Percentiles rank a stretch among this genome's conserved stretches.
These are phyloP conservation scores for Erythrophleum ivorense DNA, from an alignment of 331 rosid species.

Conservation along the genomic window DNA sequence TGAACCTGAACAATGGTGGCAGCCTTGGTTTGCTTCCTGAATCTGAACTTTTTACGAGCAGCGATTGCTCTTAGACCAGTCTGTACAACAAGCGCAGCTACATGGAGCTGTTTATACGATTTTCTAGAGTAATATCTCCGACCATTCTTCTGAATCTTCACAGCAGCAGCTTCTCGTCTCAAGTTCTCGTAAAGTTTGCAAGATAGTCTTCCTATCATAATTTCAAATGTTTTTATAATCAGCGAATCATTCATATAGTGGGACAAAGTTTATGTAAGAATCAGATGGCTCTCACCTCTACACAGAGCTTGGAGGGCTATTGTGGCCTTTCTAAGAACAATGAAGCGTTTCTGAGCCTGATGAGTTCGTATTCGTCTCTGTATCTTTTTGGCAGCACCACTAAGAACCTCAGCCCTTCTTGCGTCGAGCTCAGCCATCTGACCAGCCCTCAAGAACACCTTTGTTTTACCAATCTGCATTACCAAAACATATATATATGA, in stretches of 20 bases:
- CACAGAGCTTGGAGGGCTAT: constrained; percentile 68
- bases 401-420: constrained; percentile 74
- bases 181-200: constrained; percentile 62
- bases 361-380: constrained; percentile 82
- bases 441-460: constrained; percentile 93
- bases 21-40: constrained; percentile 74
- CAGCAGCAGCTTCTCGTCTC: constrained; percentile 74
- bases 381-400: constrained; percentile 78
- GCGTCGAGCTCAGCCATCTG: constrained; percentile 99
- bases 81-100: constrained; percentile 71
- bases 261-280: too few relatives aligned
- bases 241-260: too few relatives aligned
- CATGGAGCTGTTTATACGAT: constrained; percentile 59
- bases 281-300: constrained; percentile 66
- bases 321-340: constrained; percentile 73
- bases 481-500: too few relatives aligned
- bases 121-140: constrained; percentile 68
- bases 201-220: constrained; percentile 71
- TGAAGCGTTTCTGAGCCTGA: constrained; percentile 72
- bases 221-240: too few relatives aligned
- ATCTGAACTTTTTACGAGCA: constrained; percentile 67
- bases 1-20: constrained; percentile 78
- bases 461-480: constrained; percentile 93
- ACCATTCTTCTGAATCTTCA: constrained; percentile 71
- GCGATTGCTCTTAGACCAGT: constrained; percentile 87